Evolutionary conservation across 2,329 filamentous ascomycete species (phyloP), one percentile per base, ranked within the genome.

Genomic region (Sporothrix euskadiensis): DNA sequence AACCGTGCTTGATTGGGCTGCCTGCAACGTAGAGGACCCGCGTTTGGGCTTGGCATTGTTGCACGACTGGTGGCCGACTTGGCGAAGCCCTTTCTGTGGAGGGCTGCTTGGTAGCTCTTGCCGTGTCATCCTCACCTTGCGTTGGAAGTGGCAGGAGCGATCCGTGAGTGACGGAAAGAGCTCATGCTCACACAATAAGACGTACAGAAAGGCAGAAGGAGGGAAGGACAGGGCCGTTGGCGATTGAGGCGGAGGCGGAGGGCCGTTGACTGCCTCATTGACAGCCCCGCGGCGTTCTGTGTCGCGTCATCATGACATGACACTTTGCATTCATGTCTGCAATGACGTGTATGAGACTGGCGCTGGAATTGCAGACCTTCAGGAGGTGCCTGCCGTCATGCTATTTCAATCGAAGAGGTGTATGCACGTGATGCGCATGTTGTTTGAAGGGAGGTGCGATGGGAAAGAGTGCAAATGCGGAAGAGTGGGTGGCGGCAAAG

Each of bases 31-130:
- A 71, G 56, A 63, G 69, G 70, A 52, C 70, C 70, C 71, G 30
- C 71, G 35, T 49, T 39, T 66, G 54, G 68, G 65, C 70, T 74
- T 75, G 74, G 71, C 73, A 74, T 73, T 63, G 74, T 73, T 52
- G 65, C 71, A 75, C 71, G 68, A 71, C 26, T 57, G 47, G 70
- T 26, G 44, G 47, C 35, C 7, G 35, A 19, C 12, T 68, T 41
- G 59, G 59, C 47, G 56, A 61, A 59, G 56, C 39, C 32, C 12
- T 10, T 19, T 19, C 54, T 59, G 52, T 19, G 26, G 44, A 39
- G 19, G 19, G 35, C 3, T 32, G 47, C 16, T 19, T 19, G 57
- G 57, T 6, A 14, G 59, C 59, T 44, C 35, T 65, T 65, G 39
- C 59, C 59, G n/a, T 65, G 35, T 44, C n/a, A 44, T 44, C 35